Percentiles rank a stretch among this genome's conserved stretches.
Evolutionary conservation across 495 filamentous ascomycete species (phyloP).

Genomic region (Hyaloscypha finlandica): DNA sequence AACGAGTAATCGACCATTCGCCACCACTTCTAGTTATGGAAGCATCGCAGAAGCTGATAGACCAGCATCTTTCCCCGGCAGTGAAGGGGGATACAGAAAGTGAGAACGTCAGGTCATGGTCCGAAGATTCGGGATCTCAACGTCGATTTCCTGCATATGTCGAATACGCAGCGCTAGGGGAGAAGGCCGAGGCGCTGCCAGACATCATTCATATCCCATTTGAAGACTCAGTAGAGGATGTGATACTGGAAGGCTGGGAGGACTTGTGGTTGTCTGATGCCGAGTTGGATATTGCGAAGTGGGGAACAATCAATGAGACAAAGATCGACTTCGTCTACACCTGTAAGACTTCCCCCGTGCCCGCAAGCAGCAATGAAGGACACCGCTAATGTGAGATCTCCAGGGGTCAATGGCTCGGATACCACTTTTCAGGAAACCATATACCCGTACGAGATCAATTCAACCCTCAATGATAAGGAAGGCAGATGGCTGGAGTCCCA

Average conservation of each 20-base stretch:
- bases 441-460: constrained; percentile 41
- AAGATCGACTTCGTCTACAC: constrained; percentile 49
- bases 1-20: no score
- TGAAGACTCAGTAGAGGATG: not conserved
- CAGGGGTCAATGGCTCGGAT: constrained; percentile 46
- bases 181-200: not conserved
- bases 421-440: constrained; percentile 38
- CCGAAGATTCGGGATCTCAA: no score
- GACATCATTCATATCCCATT: not conserved
- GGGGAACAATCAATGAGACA: constrained; percentile 36
- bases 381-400: no score
- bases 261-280: not conserved
- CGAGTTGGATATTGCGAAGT: not conserved
- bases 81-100: no score
- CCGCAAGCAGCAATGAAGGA: no score
- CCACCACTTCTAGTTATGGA: no score
- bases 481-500: constrained; percentile 44
- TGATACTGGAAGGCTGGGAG: not conserved
- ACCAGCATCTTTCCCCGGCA: no score
- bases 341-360: no score
- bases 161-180: constrained; percentile 23
- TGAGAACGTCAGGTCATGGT: no score
- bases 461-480: constrained; percentile 42
- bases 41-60: no score
- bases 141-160: constrained; percentile 20